These are phyloP conservation scores for Paragyromitra xinjiangensis DNA, from an alignment of 495 filamentous ascomycete species.

Conservation along the genomic window DNA sequence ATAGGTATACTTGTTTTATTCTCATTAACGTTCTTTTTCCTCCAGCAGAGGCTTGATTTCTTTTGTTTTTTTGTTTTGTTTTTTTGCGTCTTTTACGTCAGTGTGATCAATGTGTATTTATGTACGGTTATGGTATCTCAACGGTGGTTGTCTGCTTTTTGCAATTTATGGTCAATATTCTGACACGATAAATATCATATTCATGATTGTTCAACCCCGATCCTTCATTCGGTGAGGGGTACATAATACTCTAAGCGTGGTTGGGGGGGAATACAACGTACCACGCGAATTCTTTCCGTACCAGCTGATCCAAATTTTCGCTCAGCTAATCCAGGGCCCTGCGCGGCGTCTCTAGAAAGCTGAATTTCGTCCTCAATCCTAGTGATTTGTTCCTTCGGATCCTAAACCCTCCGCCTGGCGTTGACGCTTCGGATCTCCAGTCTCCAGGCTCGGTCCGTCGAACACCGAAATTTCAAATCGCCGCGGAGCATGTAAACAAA, in stretches of 20 bases:
- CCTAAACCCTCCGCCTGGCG: slow-evolving; percentile 22
- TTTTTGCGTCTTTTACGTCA: slow-evolving; percentile 40
- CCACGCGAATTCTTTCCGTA: slow-evolving; percentile 22
- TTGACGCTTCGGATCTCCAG: slow-evolving; percentile 14
- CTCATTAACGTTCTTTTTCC: slow-evolving; percentile 43
- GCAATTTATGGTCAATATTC: slow-evolving; percentile 33
- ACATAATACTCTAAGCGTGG: slow-evolving; percentile 42
- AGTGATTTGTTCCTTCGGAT: slow-evolving; percentile 23
- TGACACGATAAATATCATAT: slow-evolving; percentile 43
- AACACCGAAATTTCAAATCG: not conserved
- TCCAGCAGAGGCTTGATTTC: slow-evolving; percentile 35
- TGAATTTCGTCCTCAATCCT: slow-evolving; percentile 18
- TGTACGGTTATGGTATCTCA: slow-evolving; percentile 43
- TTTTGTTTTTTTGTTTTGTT: slow-evolving; percentile 33
- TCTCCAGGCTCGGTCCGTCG: slow-evolving; percentile 24
- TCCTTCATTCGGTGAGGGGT: slow-evolving; percentile 47
- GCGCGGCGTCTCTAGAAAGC: slow-evolving; percentile 8
- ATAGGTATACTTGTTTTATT: slow-evolving; percentile 49
- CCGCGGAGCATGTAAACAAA: slow-evolving; percentile 28
- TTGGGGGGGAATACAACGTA: slow-evolving; percentile 19
- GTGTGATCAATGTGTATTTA: slow-evolving; percentile 51
- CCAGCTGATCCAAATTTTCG: slow-evolving; percentile 34
- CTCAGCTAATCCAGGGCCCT: slow-evolving; percentile 38
- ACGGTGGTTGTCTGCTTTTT: slow-evolving; percentile 46
- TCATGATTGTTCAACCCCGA: slow-evolving; percentile 32